A percentile compares a stretch with the other conserved stretches of the same genome.
phyloP scores from a whole-genome alignment of 2,329 filamentous ascomycete species.

The Verticillium isaacii region DNA sequence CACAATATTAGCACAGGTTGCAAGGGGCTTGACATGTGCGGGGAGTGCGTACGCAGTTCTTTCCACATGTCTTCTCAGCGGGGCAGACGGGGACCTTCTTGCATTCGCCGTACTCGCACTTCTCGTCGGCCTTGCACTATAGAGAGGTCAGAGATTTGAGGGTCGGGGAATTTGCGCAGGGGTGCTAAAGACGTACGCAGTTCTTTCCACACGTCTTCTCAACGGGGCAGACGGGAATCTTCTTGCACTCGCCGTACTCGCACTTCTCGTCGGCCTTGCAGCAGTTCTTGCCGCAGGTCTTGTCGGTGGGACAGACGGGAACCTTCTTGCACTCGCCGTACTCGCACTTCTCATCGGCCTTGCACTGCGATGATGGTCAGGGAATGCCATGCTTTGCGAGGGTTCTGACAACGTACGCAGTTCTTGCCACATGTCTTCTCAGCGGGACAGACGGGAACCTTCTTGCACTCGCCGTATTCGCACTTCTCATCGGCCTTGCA shows the following conservation, averaged over 20 bases:
- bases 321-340: background rate
- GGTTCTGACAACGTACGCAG: background rate
- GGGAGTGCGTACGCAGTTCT: no score
- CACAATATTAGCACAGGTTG: no score
- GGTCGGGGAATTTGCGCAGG: no score
- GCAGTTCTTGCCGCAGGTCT: background rate
- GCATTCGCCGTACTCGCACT: background rate
- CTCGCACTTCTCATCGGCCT: background rate
- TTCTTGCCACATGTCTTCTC: background rate
- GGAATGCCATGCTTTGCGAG: background rate
- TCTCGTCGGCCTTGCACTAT: background rate
- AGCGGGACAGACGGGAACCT: background rate
- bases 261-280: background rate
- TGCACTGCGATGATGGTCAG: background rate
- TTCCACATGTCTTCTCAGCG: background rate
- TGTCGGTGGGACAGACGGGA: background rate
- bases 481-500: background rate
- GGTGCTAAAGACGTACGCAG: background rate
- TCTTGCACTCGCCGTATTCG: background rate
- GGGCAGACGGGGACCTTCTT: background rate
- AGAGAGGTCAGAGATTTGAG: background rate
- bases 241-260: background rate
- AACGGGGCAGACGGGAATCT: background rate
- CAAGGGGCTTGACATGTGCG: no score
- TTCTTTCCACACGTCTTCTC: background rate